These are phyloP conservation scores for Apiotrichum mycotoxinovorans DNA, from an alignment of 1,284 basidiomycete species.

Conservation along the genomic window DNA sequence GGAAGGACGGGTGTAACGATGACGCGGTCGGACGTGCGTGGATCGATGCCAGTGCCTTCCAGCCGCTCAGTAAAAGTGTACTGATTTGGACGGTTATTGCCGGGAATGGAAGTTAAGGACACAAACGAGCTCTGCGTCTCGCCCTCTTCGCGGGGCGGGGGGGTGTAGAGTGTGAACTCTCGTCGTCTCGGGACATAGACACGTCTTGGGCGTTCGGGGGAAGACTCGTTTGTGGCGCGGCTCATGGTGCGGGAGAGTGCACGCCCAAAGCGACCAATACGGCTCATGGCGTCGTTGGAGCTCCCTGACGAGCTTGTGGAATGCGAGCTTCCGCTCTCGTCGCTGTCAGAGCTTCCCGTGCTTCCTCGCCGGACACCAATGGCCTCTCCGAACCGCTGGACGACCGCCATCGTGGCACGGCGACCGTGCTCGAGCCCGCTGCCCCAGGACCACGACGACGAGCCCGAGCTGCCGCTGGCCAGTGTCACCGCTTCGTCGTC, in stretches of 20 bases:
- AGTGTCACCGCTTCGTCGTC: slow-evolving; percentile 39
- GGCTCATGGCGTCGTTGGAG: slow-evolving; percentile 12
- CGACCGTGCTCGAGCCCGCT: slow-evolving; percentile 39
- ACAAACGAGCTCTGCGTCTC: background rate
- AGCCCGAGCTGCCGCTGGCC: slow-evolving; percentile 29
- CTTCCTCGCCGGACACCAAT: slow-evolving; percentile 42
- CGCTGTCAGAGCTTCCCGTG: slow-evolving; percentile 11
- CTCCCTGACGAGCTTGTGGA: slow-evolving; percentile 1
- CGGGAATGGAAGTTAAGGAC: background rate
- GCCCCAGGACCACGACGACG: slow-evolving; percentile 31
- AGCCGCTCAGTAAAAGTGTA: background rate
- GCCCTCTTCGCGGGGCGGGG: slow-evolving; percentile 2
- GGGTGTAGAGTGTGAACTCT: slow-evolving; percentile 57
- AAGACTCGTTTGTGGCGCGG: slow-evolving; percentile 17
- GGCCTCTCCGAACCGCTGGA: slow-evolving; percentile 44
- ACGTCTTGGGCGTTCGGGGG: slow-evolving; percentile 32
- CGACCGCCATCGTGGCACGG: slow-evolving; percentile 36
- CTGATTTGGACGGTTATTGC: background rate
- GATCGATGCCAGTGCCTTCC: background rate
- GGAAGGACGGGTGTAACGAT: slow-evolving; percentile 61
- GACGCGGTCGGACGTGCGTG: slow-evolving; percentile 45
- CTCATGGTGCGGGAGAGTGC: slow-evolving; percentile 17
- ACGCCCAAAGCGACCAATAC: slow-evolving; percentile 12
- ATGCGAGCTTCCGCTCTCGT: slow-evolving; percentile 7
- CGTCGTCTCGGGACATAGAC: slow-evolving; percentile 48